Evolutionary conservation across 2,329 filamentous ascomycete genomes (phyloP).

Genomic region (Hawksworthiomyces lignivorus): DNA sequence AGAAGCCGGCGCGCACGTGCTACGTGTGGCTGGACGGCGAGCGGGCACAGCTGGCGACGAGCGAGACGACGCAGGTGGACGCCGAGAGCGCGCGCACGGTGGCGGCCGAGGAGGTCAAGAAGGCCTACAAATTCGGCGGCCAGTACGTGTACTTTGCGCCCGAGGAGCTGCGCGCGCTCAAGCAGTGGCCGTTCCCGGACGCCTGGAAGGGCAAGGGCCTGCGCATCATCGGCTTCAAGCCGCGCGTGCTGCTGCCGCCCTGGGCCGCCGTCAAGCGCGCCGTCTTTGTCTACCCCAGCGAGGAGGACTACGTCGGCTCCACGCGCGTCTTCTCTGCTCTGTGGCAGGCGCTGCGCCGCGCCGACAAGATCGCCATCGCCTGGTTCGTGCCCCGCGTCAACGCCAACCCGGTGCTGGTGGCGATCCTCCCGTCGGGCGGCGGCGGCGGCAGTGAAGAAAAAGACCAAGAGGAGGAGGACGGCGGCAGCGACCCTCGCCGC

Average conservation of each 20-base stretch:
- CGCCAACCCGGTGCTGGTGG: slow-evolving; percentile 69
- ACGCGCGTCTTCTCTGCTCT: slow-evolving; percentile 88
- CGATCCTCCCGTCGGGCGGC: slow-evolving; percentile 69
- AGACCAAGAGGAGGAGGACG: neutral
- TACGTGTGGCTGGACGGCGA: slow-evolving; percentile 89
- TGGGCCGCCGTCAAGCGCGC: slow-evolving; percentile 85
- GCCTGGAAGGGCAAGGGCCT: slow-evolving; percentile 72
- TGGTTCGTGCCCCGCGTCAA: slow-evolving; percentile 86
- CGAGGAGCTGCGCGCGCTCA: slow-evolving; percentile 73
- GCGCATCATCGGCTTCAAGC: slow-evolving; percentile 90
- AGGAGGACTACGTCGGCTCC: slow-evolving; percentile 82
- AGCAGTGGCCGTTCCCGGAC: slow-evolving; percentile 33
- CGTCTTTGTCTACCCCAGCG: slow-evolving; percentile 88
- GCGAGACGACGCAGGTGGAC: slow-evolving; percentile 66
- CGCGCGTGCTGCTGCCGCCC: slow-evolving; percentile 61
- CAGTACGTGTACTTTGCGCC: slow-evolving; percentile 79
- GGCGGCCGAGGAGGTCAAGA: slow-evolving; percentile 74
- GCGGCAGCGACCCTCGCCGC: slow-evolving; percentile 23
- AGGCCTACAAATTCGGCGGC: slow-evolving; percentile 93
- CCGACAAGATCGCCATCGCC: slow-evolving; percentile 73
- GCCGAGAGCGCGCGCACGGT: slow-evolving; percentile 71
- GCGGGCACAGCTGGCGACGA: slow-evolving; percentile 68
- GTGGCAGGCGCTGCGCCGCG: slow-evolving; percentile 74
- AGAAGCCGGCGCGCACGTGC: slow-evolving; percentile 71
- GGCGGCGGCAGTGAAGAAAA: slow-evolving; percentile 31